These are phyloP conservation scores for Penicillium griseofulvum DNA, from an alignment of 2,329 filamentous ascomycete genomes.

Conservation along the genomic window DNA sequence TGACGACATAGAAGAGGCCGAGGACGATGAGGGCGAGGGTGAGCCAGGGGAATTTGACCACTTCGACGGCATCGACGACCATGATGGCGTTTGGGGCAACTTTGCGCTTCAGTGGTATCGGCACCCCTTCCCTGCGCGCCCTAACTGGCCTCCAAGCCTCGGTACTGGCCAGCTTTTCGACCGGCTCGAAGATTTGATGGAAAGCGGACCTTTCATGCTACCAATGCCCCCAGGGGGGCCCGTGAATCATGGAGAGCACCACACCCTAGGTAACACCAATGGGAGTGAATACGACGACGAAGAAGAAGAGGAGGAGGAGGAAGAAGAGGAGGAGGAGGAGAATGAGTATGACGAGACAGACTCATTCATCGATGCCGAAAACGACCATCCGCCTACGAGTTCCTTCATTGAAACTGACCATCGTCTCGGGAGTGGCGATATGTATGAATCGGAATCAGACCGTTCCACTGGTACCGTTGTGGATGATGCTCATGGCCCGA, in stretches of 20 bases:
- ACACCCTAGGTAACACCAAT: slow-evolving; percentile 3
- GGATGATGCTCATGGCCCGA: slow-evolving; percentile 16
- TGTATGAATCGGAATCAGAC: slow-evolving; percentile 30
- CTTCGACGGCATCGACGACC: slow-evolving; percentile 31
- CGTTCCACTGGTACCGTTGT: slow-evolving; percentile 37
- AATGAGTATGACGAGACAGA: slow-evolving; percentile 34
- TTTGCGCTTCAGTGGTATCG: background rate
- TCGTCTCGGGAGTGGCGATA: slow-evolving; percentile 6
- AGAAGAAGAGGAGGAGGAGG: slow-evolving; percentile 1
- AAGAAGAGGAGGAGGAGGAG: slow-evolving; percentile 26
- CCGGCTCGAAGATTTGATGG: background rate
- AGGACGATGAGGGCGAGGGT: slow-evolving; percentile 29
- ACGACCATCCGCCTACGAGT: slow-evolving; percentile 11
- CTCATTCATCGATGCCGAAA: slow-evolving; percentile 37
- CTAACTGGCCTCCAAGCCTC: background rate
- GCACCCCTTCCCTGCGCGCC: background rate
- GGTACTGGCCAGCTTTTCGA: slow-evolving; percentile 9
- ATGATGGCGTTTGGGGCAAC: slow-evolving; percentile 15
- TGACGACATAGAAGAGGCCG: slow-evolving; percentile 21
- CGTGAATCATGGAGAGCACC: background rate
- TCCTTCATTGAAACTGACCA: background rate
- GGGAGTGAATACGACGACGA: slow-evolving; percentile 19
- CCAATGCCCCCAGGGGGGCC: background rate
- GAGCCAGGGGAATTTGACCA: background rate
- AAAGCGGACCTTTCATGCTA: background rate